These are phyloP conservation scores for Capsicum chinense DNA, from an alignment of 257 asterid species.

Conservation along the genomic window DNA sequence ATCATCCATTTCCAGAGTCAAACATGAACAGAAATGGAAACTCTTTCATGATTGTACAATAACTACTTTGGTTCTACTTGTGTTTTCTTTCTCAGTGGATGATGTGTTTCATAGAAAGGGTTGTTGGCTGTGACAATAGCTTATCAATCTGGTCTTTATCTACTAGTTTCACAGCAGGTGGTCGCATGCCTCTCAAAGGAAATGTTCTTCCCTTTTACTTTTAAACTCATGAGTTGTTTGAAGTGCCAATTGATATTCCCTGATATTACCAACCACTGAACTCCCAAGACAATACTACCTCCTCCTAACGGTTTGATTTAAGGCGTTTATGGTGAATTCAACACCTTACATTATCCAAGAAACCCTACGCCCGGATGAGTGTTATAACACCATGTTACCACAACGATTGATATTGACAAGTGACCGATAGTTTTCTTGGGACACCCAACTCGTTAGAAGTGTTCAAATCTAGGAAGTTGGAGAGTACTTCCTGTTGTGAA, in stretches of 20 bases:
- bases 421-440: not conserved
- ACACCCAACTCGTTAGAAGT: not conserved
- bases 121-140: slow-evolving; percentile 12
- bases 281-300: not conserved
- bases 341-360: not conserved
- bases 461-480: not conserved
- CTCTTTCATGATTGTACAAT: slow-evolving; percentile 13
- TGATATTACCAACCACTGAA: not conserved
- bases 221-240: slow-evolving; percentile 3
- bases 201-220: not conserved
- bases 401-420: slow-evolving; percentile 4
- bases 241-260: not conserved
- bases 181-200: slow-evolving; percentile 12
- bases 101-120: not conserved
- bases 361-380: not conserved
- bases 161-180: slow-evolving; percentile 1
- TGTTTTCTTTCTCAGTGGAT: not conserved
- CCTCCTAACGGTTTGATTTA: not conserved
- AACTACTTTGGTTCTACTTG: not conserved
- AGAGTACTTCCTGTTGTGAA: slow-evolving; percentile 1
- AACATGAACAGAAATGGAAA: slow-evolving; percentile 21
- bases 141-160: not conserved
- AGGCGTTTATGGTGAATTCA: not conserved
- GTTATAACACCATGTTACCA: not conserved
- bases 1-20: not conserved